These are phyloP conservation scores for Pestalotiopsis sp. DNA, from an alignment of 2,329 filamentous ascomycete genomes.

Conservation along the genomic window DNA sequence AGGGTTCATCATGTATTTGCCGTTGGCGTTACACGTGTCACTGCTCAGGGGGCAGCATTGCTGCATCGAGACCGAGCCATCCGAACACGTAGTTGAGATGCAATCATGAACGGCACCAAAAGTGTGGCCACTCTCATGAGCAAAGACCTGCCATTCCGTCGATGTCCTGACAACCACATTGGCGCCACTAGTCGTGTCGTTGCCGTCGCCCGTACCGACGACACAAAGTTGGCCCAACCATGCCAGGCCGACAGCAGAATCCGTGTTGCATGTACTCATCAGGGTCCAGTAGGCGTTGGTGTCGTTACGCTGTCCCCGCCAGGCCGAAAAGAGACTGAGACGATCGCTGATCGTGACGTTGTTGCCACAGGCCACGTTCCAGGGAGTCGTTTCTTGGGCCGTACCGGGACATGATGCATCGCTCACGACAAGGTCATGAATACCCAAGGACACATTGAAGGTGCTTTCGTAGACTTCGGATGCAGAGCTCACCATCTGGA, in stretches of 20 bases:
- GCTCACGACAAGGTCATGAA: slow-evolving; percentile 82
- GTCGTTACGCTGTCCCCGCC: slow-evolving; percentile 80
- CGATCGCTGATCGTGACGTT: slow-evolving; percentile 72
- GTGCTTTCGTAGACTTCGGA: slow-evolving; percentile 86
- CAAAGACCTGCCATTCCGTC: slow-evolving; percentile 93
- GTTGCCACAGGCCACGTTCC: slow-evolving; percentile 78
- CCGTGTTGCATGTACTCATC: slow-evolving; percentile 79
- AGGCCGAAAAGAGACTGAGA: slow-evolving; percentile 84
- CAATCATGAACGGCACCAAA: slow-evolving; percentile 98
- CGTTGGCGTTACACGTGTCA: slow-evolving; percentile 71
- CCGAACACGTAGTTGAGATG: slow-evolving; percentile 65
- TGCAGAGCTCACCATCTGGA: slow-evolving; percentile 82
- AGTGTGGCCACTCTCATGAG: slow-evolving; percentile 91
- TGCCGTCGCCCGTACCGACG: slow-evolving; percentile 53
- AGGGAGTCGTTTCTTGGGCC: slow-evolving; percentile 68
- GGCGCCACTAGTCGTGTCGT: slow-evolving; percentile 79
- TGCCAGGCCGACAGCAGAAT: slow-evolving; percentile 83
- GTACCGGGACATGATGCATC: slow-evolving; percentile 74
- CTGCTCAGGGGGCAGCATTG: slow-evolving; percentile 79
- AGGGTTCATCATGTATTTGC: slow-evolving; percentile 94
- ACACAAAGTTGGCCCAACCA: slow-evolving; percentile 91
- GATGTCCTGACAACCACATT: slow-evolving; percentile 87
- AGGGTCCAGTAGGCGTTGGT: slow-evolving; percentile 92
- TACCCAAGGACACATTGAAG: slow-evolving; percentile 93
- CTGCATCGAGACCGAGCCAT: slow-evolving; percentile 55